Conservation (phyloP, 2,329 filamentous ascomycete genomes). For the Fusarium robinianum region DNA sequence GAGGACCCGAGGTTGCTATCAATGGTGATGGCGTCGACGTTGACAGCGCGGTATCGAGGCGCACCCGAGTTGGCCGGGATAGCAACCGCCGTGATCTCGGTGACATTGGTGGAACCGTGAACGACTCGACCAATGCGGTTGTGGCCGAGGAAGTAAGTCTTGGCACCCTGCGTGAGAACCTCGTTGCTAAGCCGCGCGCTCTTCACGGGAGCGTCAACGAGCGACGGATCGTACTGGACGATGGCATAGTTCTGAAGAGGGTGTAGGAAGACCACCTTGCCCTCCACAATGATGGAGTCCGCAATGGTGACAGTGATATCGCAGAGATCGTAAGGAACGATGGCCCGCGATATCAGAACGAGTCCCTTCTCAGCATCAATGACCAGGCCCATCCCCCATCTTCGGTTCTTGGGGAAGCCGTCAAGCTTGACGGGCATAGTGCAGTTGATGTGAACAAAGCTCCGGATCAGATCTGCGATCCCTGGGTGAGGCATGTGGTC, state of each 20-base stretch:
- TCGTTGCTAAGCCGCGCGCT: conserved; percentile 82
- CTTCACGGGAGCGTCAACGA: conserved; percentile 93
- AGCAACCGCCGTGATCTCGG: conserved; percentile 94
- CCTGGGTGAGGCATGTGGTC: conserved; percentile 86
- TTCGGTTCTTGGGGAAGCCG: conserved; percentile 92
- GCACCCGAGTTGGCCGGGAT: conserved; percentile 93
- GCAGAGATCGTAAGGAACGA: conserved; percentile 94
- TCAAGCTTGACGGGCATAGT: conserved; percentile 96
- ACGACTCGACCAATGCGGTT: conserved; percentile 95
- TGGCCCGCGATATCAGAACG: conserved; percentile 90
- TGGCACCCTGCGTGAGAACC: conserved; percentile 87
- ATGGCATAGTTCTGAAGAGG: conserved; percentile 96
- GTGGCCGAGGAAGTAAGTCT: conserved; percentile 97
- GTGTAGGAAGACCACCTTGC: conserved; percentile 93
- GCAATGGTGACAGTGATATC: conserved; percentile 96
- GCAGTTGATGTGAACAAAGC: conserved; percentile 91
- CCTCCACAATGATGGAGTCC: conserved; percentile 92
- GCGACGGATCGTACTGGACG: conserved; percentile 87
- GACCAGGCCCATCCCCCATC: conserved; percentile 96
- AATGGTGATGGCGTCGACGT: conserved; percentile 95
- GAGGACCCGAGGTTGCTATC: conserved; percentile 90
- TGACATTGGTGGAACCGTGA: conserved; percentile 90
- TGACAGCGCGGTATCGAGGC: conserved; percentile 90
- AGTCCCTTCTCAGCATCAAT: conserved; percentile 95
- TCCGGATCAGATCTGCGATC: conserved; percentile 90